Evolutionary conservation across 2,329 filamentous ascomycete species (phyloP), one percentile per base, ranked within the genome.

Genomic region (Colletotrichum falcatum): DNA sequence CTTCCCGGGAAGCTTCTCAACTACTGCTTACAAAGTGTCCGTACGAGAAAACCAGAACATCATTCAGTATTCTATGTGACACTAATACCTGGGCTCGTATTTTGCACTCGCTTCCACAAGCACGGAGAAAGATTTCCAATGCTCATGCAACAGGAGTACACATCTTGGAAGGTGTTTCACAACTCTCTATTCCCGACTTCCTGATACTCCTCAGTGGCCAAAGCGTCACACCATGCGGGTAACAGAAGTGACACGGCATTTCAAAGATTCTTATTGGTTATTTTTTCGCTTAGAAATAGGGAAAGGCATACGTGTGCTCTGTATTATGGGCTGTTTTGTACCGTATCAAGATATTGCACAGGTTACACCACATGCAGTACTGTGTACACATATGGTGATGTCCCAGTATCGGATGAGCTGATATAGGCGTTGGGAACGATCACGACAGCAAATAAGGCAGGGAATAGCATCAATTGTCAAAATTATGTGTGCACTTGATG

Each of bases 131-230:
- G n/a, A 18, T 9, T 60, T 6, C 6, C 28, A n/a, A n/a, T 23
- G 18, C 46, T 59, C 44, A 46, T 59, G n/a, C 35, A 46, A 8
- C 12, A 12, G 18, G 8, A 16, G 56, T 59, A 12, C 3, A 20
- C 28, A 28, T 12, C 1, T 48, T 49, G 26, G 42, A 46, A 35
- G 35, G 58, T 54, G 53, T 68, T 65, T 68, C 46, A 53, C 42
- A 64, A 23, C 20, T 35, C 64, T 65, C 44, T 54, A 44, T 39
- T 37, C 30, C 28, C 20, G 11, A 30, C 30, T 14, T 26, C 23
- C n/a, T 18, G 44, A 18, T 35, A 18, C 44, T 60, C 9, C 48
- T 7, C 2, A 16, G 63, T 33, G 46, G 63, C 20, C 54, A 39
- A 28, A 60, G 46, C 61, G 46, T 26, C 33, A 20, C 11, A 35